Evolutionary conservation across 768 basidiomycete genomes (phyloP), one percentile per base, ranked within the genome.

Genomic region (Kwoniella sp.): DNA sequence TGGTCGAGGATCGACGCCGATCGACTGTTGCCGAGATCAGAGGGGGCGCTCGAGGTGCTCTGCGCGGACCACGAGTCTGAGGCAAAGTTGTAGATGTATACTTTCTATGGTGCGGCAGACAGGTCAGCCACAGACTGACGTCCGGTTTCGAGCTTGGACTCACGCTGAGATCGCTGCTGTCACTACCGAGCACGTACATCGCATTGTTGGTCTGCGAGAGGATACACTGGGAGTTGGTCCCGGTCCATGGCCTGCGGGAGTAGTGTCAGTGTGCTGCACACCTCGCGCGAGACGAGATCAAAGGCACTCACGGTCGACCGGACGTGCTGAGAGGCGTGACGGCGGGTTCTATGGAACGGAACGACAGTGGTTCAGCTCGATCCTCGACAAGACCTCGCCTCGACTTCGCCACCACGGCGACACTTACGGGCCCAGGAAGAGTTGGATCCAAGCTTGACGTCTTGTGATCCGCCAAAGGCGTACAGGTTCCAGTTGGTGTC

Each of bases 401-500:
- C 31, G 9, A 8, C 31, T 15, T 32, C 31, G 9, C 31, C 31
- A 15, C 9, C 31, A 36, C 5, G 34, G 15, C 19, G 34, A 5
- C 11, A 46, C 81, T 78, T 76, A 77, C 79, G 78, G 15, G 77
- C 69, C 89, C 89, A 95, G 4, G 80, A 78, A 62, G 80, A 78
- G 63, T 84, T 82, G 3, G 81, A 76, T 11, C 89, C 88, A 43
- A 87, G 83, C 61, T 81, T 83, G 77, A 86, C 91, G 73, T 95
- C 91, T 65, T 87, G 85, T 53, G 83, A 84, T 50, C 84, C 81
- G 56, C 87, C 88, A 70, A 96, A 88, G 19, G 85, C 87, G 46
- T 88, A 82, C 46, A 96, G 80, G 73, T 92, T 89, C 83, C 85
- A 90, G 62, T 75, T 77, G 36, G 78, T 65, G 67, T 93, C 90